Percentiles rank a stretch among this genome's conserved stretches.
Evolutionary conservation across 257 asterid species (phyloP).

Genomic region (Cinchona pubescens): DNA sequence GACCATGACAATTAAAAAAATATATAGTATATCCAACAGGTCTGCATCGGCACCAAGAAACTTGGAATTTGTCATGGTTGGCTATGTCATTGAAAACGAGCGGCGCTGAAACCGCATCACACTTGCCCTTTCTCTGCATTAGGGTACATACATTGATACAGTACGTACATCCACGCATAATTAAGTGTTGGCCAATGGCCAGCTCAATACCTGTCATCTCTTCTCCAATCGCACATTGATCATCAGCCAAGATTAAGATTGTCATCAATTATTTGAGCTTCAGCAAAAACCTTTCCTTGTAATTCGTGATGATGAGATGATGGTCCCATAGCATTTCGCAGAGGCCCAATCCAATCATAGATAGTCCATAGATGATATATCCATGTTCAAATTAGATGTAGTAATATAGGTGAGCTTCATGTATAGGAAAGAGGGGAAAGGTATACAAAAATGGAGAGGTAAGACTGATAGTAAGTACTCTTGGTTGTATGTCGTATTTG

Average conservation of each 20-base stretch:
- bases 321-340: neutral
- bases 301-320: neutral
- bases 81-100: constrained; percentile 26
- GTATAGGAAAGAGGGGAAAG: neutral
- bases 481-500: too few species aligned
- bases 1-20: too few species aligned
- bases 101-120: constrained; percentile 34
- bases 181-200: too few species aligned
- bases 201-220: constrained; percentile 26
- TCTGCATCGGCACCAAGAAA: constrained; percentile 49
- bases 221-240: neutral
- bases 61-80: constrained; percentile 49
- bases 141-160: neutral
- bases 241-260: neutral
- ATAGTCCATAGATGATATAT: neutral
- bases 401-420: neutral
- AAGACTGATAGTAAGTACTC: neutral
- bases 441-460: neutral
- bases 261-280: neutral
- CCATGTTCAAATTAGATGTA: neutral
- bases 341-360: too few species aligned
- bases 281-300: neutral
- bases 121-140: constrained; percentile 10
- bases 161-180: too few species aligned
- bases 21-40: too few species aligned